Conservation (phyloP, 176 grass and related monocot genomes). For the Rhynchospora tenuis region DNA sequence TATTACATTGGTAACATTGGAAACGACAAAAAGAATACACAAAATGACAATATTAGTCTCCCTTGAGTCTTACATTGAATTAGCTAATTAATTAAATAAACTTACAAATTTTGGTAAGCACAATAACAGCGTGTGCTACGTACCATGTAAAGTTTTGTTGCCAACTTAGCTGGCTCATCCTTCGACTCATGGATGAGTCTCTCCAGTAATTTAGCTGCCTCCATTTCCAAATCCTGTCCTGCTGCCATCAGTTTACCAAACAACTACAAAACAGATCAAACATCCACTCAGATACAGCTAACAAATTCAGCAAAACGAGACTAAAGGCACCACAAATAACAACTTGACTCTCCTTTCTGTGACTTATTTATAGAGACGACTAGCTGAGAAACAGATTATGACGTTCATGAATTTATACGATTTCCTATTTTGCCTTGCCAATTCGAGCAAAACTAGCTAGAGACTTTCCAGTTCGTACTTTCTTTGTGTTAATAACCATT, state of each 20-base stretch:
- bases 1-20: background rate
- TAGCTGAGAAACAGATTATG: background rate
- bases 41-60: background rate
- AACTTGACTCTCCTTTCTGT: background rate
- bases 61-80: background rate
- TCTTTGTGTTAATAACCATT: background rate
- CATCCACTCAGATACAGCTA: background rate
- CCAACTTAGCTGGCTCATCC: slow-evolving; percentile 89
- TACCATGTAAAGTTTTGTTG: slow-evolving; percentile 98
- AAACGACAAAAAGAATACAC: background rate
- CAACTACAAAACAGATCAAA: slow-evolving; percentile 14
- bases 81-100: background rate
- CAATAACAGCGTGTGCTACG: slow-evolving; percentile 10
- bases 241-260: slow-evolving; percentile 53
- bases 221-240: slow-evolving; percentile 90
- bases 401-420: background rate
- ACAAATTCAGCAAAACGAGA: background rate
- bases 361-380: background rate
- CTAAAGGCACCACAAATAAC: background rate
- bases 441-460: background rate
- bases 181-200: slow-evolving; percentile 98
- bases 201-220: slow-evolving; percentile 91
- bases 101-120: background rate
- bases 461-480: background rate
- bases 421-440: background rate